Evolutionary conservation across 768 basidiomycete species (phyloP).

Genomic region (Russula sp.): DNA sequence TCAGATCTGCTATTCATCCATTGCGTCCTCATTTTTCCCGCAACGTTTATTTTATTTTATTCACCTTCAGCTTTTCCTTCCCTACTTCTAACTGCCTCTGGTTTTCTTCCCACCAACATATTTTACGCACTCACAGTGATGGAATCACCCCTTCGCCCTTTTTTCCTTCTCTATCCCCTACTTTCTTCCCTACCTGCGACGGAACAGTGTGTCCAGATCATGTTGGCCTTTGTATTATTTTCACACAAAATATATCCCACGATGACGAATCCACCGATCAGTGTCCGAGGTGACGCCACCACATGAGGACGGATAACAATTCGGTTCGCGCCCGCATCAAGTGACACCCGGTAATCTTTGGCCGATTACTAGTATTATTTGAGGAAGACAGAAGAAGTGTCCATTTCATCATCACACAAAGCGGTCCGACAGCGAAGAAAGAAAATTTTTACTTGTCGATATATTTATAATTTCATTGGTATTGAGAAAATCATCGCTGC

Average conservation of each 20-base stretch:
- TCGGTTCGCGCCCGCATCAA: neutral
- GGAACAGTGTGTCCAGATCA: conserved; percentile 1
- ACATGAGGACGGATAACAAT: neutral
- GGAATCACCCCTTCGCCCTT: conserved; percentile 1
- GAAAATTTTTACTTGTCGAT: neutral
- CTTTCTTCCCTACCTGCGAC: neutral
- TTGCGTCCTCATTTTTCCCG: neutral
- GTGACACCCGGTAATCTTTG: neutral
- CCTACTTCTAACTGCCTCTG: neutral
- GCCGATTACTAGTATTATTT: neutral
- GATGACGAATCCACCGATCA: conserved; percentile 6
- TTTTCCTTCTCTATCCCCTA: neutral
- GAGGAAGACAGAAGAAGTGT: neutral
- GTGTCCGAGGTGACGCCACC: neutral
- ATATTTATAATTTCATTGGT: conserved; percentile 2
- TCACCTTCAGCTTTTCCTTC: neutral
- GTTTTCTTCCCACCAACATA: neutral
- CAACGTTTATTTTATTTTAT: conserved; percentile 15
- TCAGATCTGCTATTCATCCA: neutral
- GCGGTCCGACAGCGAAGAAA: neutral
- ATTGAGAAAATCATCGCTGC: conserved; percentile 2
- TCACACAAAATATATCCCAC: conserved; percentile 14
- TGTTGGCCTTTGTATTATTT: conserved; percentile 15
- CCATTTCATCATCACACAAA: neutral
- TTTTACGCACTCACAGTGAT: conserved; percentile 16